Percentiles rank a stretch among this genome's conserved stretches.
Conservation (phyloP, 2,329 filamentous ascomycete genomes). For the Cytospora piceicola region DNA sequence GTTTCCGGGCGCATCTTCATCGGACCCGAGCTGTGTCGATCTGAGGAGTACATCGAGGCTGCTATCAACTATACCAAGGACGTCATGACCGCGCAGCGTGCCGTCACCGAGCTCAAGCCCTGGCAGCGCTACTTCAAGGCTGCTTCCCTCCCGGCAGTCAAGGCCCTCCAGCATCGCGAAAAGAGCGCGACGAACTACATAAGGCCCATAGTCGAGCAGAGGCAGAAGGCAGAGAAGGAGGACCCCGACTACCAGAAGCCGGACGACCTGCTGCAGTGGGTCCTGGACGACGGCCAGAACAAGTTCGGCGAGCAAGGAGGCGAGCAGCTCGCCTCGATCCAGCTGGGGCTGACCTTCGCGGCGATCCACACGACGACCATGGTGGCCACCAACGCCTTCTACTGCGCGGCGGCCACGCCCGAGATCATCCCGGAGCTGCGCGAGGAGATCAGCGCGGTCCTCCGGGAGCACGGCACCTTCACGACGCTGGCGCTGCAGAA, state of each 20-base stretch:
- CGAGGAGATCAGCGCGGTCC: conserved; percentile 50
- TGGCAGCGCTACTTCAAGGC: conserved; percentile 43
- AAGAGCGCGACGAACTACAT: conserved; percentile 43
- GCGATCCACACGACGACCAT: conserved; percentile 57
- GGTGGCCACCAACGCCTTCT: conserved; percentile 53
- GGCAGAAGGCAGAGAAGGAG: conserved; percentile 34
- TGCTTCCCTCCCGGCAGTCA: conserved; percentile 41
- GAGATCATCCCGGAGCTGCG: conserved; percentile 55
- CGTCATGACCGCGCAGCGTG: conserved; percentile 42
- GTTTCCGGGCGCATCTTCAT: conserved; percentile 53
- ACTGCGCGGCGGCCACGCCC: conserved; percentile 54
- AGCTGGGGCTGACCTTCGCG: conserved; percentile 51
- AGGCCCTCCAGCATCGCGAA: conserved; percentile 39
- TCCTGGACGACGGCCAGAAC: conserved; percentile 44
- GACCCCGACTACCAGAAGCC: conserved; percentile 39
- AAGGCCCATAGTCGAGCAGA: conserved; percentile 40
- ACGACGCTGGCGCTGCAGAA: conserved; percentile 36
- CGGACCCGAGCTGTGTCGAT: conserved; percentile 50
- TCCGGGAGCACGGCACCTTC: conserved; percentile 40
- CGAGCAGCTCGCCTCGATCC: conserved; percentile 45
- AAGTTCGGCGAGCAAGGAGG: conserved; percentile 41
- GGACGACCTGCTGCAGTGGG: conserved; percentile 54
- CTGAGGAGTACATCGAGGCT: conserved; percentile 49
- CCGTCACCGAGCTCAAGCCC: conserved; percentile 37
- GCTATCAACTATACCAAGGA: conserved; percentile 54